phyloP scores from a whole-genome alignment of 2,329 filamentous ascomycete species.

The Colletotrichum musicola region DNA sequence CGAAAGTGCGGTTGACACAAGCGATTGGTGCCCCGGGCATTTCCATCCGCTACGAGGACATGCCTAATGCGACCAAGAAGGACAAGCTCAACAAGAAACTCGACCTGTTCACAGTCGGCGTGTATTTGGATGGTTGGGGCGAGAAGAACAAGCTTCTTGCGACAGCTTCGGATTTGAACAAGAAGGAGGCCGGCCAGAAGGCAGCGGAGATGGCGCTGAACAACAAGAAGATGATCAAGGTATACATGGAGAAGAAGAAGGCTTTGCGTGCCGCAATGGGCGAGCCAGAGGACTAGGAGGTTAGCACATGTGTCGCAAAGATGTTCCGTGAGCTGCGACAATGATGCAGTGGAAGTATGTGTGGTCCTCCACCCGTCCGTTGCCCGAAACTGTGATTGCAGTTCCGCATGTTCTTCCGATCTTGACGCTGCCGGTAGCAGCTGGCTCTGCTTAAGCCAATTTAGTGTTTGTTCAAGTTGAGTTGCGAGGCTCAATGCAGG shows the following conservation, averaged over 20 bases:
- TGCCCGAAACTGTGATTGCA: too few relatives aligned
- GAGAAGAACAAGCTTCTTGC: slow-evolving; percentile 73
- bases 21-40: slow-evolving; percentile 69
- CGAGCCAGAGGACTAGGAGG: background rate
- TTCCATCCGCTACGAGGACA: slow-evolving; percentile 71
- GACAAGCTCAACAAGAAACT: slow-evolving; percentile 67
- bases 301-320: background rate
- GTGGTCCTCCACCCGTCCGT: too few relatives aligned
- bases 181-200: slow-evolving; percentile 76
- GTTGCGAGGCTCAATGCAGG: too few relatives aligned
- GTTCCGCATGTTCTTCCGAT: too few relatives aligned
- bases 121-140: slow-evolving; percentile 77
- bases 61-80: slow-evolving; percentile 54
- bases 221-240: slow-evolving; percentile 73
- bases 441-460: too few relatives aligned
- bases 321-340: background rate
- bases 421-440: too few relatives aligned
- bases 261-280: slow-evolving; percentile 49
- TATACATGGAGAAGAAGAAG: slow-evolving; percentile 62
- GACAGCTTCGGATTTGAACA: slow-evolving; percentile 72
- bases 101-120: slow-evolving; percentile 72
- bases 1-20: slow-evolving; percentile 65
- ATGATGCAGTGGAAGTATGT: too few relatives aligned
- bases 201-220: slow-evolving; percentile 74
- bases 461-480: too few relatives aligned